Conservation (phyloP, 2,329 filamentous ascomycete species). For the Xylaria sp. region DNA sequence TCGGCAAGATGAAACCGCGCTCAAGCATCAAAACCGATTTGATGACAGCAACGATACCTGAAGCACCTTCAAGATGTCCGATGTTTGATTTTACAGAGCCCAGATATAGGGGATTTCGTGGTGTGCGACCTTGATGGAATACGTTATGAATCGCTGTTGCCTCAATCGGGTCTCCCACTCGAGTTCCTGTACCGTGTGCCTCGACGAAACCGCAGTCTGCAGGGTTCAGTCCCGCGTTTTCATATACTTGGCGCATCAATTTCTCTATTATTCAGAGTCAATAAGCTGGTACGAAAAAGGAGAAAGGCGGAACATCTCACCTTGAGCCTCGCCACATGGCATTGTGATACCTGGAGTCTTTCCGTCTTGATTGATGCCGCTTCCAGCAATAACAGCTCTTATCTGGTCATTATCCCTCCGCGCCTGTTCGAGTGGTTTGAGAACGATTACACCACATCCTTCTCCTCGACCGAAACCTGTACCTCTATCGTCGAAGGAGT, state of each 20-base stretch:
- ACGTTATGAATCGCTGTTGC: slow-evolving; percentile 43
- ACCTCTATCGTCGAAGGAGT: slow-evolving; percentile 46
- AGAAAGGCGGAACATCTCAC: slow-evolving; percentile 21
- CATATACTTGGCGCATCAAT: slow-evolving; percentile 42
- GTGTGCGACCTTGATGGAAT: slow-evolving; percentile 37
- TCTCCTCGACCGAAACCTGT: slow-evolving; percentile 59
- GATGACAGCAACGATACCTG: slow-evolving; percentile 47
- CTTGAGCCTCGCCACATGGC: slow-evolving; percentile 48
- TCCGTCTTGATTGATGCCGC: slow-evolving; percentile 52
- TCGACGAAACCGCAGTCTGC: slow-evolving; percentile 42
- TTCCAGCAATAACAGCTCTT: slow-evolving; percentile 46
- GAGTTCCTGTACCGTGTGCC: slow-evolving; percentile 53
- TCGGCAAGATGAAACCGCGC: slow-evolving; percentile 45
- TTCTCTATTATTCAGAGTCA: slow-evolving; percentile 29
- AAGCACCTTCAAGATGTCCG: slow-evolving; percentile 48
- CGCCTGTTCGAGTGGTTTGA: slow-evolving; percentile 54
- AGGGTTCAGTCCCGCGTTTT: slow-evolving; percentile 36
- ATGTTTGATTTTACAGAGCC: slow-evolving; percentile 49
- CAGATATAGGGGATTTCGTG: slow-evolving; percentile 40
- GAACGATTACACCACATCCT: slow-evolving; percentile 48
- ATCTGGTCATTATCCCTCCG: slow-evolving; percentile 51
- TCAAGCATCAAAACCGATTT: slow-evolving; percentile 49
- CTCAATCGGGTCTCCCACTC: slow-evolving; percentile 52
- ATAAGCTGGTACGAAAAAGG: background rate
- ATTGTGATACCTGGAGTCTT: slow-evolving; percentile 51